Evolutionary conservation across 164 flowering plant genomes (phyloP), one percentile per base, ranked within the genome.

Genomic region (Euptelea pleiosperma): DNA sequence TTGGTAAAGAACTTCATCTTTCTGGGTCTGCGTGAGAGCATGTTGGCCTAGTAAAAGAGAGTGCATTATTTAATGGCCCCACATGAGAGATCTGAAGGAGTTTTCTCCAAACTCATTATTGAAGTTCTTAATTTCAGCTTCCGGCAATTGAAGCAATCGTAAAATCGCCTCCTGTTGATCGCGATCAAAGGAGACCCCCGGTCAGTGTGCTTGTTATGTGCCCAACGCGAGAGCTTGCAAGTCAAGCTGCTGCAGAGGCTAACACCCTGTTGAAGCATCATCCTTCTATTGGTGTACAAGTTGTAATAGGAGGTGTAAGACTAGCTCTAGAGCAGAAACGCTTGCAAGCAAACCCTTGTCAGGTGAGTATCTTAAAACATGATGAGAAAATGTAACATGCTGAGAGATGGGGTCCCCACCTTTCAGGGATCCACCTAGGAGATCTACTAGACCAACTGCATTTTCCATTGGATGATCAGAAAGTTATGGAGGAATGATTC

Each of bases 211-310:
- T 94, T 63, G 81, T 94, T 28, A 74, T 94, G 57, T 94, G 99
- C 77, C 99, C 99, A 62, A 94, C 99, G 19, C 71, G 99, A 51
- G 99, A 94, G 76, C 96, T 94, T 64, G 99, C 98, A 35, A 73
- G 55, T 70, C 99, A 94, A 76, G 96, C 95, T 71, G 84, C 94
- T 65, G 73, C 77, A 24, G 98, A 89, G 77, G 99, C 96, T 62
- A 71, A 71, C 42, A 83, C 35, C 0, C 62, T 94, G 65, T 77
- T 94, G 74, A 94, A 87, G 70, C 87, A 86, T 76, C 99, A 94
- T 74, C 84, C 98, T 61, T 74, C 97, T 40, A 73, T 89, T 47
- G 96, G 98, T 35, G 99, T 86, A 44, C 99, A 94, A 82, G 93
- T 87, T 72, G 98, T 94, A 62, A 94, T 91, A 18, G 99, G 99